Base-by-base conservation (phyloP, 2,329 filamentous ascomycete genomes). In the Eutypa lata region DNA sequence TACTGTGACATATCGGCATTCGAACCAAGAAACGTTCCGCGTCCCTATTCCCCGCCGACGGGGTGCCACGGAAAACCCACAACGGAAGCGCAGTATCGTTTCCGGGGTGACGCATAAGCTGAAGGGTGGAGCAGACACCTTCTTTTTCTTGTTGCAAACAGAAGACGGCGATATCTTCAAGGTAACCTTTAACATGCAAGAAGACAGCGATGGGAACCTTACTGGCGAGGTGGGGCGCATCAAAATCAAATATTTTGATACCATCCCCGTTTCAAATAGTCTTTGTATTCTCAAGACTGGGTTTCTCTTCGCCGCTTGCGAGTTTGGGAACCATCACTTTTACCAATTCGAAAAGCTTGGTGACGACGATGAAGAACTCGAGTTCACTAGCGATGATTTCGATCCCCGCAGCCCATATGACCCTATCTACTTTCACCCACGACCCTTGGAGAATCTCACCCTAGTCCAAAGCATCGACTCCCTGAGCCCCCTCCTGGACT, bases 161-260 rank as follows among this genome's bases (percentile, higher is more conserved):
- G 94, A 99, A 53, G 95, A 99, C 68, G 94, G 94, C n/a, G 95
- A 99, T 70, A 78, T 99, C 7, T 97, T 99, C 80, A 97, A 97
- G 70, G 82, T 97, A 48, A 97, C 88, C 0, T 86, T 99, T 55
- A 91, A 97, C 58, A 93, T 97, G 86, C 81, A 86, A 10, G 88
- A 92, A 61, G 90, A 96, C 62, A 83, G 87, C 1, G 83, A 89
- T 46, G 90, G 88, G 13, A 86, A 90, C 54, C 78, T 87, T 1
- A 93, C 89, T 1, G 88, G 89, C 28, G 90, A 94, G 65, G 92
- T 97, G 2, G 83, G 83, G 63, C 81, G 86, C 53, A 76, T 99
- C 53, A 94, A 91, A 70, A 90, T 99, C 73, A 97, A 97, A 70
- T 99, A 97, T 71, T 99, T 97, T 63, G 94, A 99, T 65, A 99